Evolutionary conservation across 2,329 filamentous ascomycete genomes (phyloP).

Genomic region (Colletotrichum tropicale): DNA sequence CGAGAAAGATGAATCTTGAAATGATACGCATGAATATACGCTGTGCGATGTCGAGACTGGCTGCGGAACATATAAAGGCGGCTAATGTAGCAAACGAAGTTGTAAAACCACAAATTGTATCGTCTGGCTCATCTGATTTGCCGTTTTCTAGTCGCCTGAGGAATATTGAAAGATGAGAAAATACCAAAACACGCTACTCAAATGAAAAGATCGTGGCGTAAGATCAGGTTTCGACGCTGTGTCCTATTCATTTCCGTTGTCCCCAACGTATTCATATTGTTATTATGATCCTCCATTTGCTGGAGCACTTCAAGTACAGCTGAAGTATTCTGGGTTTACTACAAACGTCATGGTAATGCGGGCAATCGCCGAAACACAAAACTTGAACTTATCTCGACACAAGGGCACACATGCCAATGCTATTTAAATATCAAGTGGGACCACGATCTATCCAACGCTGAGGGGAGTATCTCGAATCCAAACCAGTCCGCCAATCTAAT

Average conservation of each 20-base stretch:
- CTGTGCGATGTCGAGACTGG: background rate
- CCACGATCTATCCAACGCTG: background rate
- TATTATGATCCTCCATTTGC: background rate
- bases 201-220: background rate
- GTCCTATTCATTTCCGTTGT: background rate
- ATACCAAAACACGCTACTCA: background rate
- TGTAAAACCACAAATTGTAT: background rate
- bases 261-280: accelerated
- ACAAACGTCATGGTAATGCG: accelerated
- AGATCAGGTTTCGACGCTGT: background rate
- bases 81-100: background rate
- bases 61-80: accelerated
- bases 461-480: background rate
- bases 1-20: no score
- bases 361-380: background rate
- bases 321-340: accelerated
- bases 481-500: slow-evolving; percentile 31
- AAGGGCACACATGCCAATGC: background rate
- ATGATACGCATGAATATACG: background rate
- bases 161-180: background rate
- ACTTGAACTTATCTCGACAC: accelerated
- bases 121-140: no score
- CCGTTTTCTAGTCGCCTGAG: background rate
- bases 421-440: accelerated
- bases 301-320: background rate